These are phyloP conservation scores for Platanus orientalis DNA, from an alignment of 164 flowering plant species.

Conservation along the genomic window DNA sequence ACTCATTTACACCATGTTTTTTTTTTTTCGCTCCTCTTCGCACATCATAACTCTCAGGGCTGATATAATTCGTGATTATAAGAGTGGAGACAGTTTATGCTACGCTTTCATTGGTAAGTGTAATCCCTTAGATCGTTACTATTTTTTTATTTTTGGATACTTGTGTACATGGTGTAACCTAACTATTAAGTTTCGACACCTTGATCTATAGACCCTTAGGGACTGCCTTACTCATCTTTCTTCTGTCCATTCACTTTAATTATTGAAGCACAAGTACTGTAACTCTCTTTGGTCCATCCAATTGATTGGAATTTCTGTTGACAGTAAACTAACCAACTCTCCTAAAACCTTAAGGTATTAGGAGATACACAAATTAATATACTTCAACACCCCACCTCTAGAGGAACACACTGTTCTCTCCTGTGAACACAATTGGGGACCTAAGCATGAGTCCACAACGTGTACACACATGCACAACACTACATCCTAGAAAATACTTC, in stretches of 20 bases:
- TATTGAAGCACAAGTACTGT: no score
- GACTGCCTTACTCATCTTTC: not conserved
- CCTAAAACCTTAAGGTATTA: no score
- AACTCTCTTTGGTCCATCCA: no score
- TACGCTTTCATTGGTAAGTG: conserved; percentile 89
- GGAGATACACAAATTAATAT: no score
- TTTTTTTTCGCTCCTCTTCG: not conserved
- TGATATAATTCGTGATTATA: conserved; percentile 84
- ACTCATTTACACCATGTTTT: not conserved
- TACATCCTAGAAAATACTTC: no score
- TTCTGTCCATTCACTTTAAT: not conserved
- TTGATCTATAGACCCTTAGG: not conserved
- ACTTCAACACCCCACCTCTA: no score
- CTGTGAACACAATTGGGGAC: no score
- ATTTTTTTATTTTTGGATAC: not conserved
- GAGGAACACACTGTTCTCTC: no score
- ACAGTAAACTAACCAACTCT: no score
- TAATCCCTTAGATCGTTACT: not conserved
- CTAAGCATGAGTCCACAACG: no score
- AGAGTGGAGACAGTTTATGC: conserved; percentile 91
- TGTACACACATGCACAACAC: no score
- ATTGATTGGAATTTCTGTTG: no score
- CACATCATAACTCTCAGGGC: conserved; percentile 43
- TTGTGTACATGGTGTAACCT: not conserved
- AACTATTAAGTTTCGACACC: not conserved